Evolutionary conservation across 2,329 filamentous ascomycete genomes (phyloP), one percentile per base, ranked within the genome.

Genomic region (Claviceps monticola): DNA sequence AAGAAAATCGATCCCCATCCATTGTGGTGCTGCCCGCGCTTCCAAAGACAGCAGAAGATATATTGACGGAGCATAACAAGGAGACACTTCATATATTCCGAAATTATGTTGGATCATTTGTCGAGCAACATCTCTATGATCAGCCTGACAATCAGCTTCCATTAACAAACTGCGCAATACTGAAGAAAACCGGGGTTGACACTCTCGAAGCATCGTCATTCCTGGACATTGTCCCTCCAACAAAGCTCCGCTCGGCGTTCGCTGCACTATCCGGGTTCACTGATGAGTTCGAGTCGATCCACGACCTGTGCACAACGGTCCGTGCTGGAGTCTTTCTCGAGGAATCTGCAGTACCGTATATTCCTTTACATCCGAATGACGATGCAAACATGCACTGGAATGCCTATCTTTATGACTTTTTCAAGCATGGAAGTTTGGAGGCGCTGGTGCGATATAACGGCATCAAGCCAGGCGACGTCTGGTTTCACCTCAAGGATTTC

Each of bases 371-470:
- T 57, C 77, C 79, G 0, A 68, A 80, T 26, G 77, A 83, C 50
- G 70, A 73, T 2, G 49, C 52, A 55, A 65, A 54, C 8, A 62
- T 65, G 13, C 76, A 75, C 0, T 71, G 81, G 54, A 87, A 87
- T 56, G 80, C 81, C 0, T 86, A 86, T 60, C 67, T 90, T 0
- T 80, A 83, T 54, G 84, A 90, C 63, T 91, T 89, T 66, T 89
- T 79, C 72, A 85, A 80, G 64, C 82, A 90, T 58, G 85, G 84
- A 3, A 78, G 83, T 59, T 63, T 82, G 21, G 62, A 71, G 1
- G 75, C 79, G 0, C 67, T 90, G 2, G 75, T 78, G 13, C 67
- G 64, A 0, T 83, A 80, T 34, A 90, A 91, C 61, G 72, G 75
- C 2, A 81, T 91, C 60, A 78, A 77, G 45, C 67, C 70, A 1